phyloP scores from a whole-genome alignment of 345 rosid genomes.

The Eucalyptus regnans region DNA sequence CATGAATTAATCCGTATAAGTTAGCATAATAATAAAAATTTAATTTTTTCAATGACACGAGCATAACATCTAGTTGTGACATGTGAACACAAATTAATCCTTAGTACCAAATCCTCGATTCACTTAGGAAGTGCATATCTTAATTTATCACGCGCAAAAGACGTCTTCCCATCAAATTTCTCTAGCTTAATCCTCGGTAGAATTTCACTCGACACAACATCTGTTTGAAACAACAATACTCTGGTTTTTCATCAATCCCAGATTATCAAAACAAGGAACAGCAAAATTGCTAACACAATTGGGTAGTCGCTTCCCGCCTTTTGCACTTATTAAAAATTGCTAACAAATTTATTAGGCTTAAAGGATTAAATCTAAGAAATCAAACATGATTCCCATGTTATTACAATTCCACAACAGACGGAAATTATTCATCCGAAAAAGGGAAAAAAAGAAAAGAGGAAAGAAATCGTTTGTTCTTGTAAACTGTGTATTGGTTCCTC shows the following conservation, averaged over 20 bases:
- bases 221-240: not conserved
- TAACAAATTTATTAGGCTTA: not conserved
- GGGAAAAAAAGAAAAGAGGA: not conserved
- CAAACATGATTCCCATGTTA: not conserved
- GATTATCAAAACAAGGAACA: not conserved
- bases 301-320: not conserved
- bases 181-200: not conserved
- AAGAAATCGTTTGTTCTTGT: not conserved
- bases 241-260: not conserved
- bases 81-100: not conserved
- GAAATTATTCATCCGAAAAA: not conserved
- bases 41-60: not conserved
- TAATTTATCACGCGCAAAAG: not conserved
- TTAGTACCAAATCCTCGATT: accelerated
- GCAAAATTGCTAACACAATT: not conserved
- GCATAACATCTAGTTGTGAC: not conserved
- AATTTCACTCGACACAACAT: not conserved
- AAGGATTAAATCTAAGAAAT: not conserved
- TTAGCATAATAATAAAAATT: not conserved
- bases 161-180: not conserved
- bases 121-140: not conserved
- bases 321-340: not conserved
- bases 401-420: not conserved
- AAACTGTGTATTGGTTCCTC: not conserved
- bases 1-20: not conserved